Evolutionary conservation across 257 asterid genomes (phyloP), one percentile per base, ranked within the genome.

Genomic region (Nicotiana tomentosiformis): DNA sequence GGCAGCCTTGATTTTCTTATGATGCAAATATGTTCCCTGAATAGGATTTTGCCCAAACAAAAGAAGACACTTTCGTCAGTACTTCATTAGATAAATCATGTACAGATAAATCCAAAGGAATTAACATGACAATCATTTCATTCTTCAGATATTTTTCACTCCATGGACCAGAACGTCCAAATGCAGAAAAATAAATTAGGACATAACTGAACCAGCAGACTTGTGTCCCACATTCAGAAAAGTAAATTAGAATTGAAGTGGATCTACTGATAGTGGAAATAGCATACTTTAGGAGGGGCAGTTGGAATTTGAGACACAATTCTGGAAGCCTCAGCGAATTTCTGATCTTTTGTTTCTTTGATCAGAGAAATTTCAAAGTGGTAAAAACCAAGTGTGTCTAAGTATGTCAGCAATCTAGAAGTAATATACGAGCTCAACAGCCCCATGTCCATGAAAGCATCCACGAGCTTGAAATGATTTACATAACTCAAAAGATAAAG

Each of bases 1-100:
- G 35, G 99, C 98, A 87, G 98, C 98, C 89, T 93, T 96, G 88
- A 96, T 96, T 88, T 94, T 95, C 90, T 91, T 96, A 85, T 92
- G 96, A 83, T 94, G 99, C 89, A 96, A 80, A 84, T 93, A 96
- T 58, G 96, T 87, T 84, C 99, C 99, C 99, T 96, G 95, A 57
- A 67, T 33, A 33, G 58, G 32, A 32, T 20, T 58, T 82, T 15
- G 29, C 43, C 53, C 57, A 61, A 69, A 18, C 57, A 69, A 69
- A 29, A 69, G 56, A 39, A 10, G 57, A 30, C 33, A 39, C 77
- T n/a, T 39, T 37, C 33, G 56, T 69, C 80, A 74, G 23, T 74
- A 23, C 29, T 26, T 35, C 79, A 85, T 81, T 37, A 18, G 35
- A 61, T 1, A 37, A 68, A 68, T 18, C 10, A 37, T 7, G 18